Percentiles rank a stretch among this genome's conserved stretches.
Evolutionary conservation across 345 rosid genomes (phyloP).

Genomic region (thale cress (Arabidopsis thaliana)): DNA sequence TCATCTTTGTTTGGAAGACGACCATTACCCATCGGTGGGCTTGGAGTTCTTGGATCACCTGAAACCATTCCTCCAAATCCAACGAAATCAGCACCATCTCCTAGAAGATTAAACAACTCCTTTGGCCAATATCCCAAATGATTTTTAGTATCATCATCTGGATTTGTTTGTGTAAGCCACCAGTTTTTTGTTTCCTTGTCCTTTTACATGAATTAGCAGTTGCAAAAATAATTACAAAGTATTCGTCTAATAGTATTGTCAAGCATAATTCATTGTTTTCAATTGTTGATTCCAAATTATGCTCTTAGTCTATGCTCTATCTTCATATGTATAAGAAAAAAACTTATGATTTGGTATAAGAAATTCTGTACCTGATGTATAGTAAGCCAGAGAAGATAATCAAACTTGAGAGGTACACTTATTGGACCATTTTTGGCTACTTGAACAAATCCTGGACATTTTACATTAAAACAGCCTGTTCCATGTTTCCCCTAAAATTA

Average conservation of each 20-base stretch:
- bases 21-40: slow-evolving; percentile 9
- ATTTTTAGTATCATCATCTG: neutral
- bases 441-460: neutral
- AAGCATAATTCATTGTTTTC: too few species aligned
- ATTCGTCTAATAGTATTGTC: too few species aligned
- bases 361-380: neutral
- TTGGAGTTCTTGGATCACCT: neutral
- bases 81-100: neutral
- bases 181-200: neutral
- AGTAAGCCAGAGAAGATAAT: neutral
- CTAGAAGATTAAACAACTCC: neutral
- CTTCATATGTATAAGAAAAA: too few species aligned
- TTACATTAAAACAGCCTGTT: neutral
- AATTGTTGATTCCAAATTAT: too few species aligned
- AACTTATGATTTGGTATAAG: too few species aligned
- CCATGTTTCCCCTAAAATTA: neutral
- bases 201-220: neutral
- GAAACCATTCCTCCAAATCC: neutral
- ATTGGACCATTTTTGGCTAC: neutral
- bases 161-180: neutral
- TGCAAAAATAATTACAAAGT: neutral
- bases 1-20: neutral
- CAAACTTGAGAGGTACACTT: neutral
- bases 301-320: neutral
- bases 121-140: neutral